Evolutionary conservation across 1,139 yeast genomes (phyloP).

Genomic region (Zhuliangozyma blackwelliae): DNA sequence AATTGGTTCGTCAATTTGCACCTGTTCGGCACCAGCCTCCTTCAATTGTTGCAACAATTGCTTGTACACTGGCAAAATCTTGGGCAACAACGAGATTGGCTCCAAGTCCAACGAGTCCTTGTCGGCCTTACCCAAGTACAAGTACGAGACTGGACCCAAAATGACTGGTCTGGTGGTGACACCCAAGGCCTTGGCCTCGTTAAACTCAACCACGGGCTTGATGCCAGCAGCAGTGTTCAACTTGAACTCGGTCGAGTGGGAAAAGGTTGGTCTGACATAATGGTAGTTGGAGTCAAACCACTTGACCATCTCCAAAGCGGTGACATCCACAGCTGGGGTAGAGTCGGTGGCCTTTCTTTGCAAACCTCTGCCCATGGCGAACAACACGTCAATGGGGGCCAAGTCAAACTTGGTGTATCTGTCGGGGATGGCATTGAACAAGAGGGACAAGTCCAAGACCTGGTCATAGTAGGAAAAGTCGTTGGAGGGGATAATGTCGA

Average conservation of each 20-base stretch:
- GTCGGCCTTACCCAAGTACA: constrained; percentile 95
- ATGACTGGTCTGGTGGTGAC: constrained; percentile 95
- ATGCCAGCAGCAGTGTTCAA: constrained; percentile 68
- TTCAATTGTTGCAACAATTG: constrained; percentile 82
- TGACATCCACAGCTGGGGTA: constrained; percentile 89
- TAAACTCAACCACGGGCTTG: constrained; percentile 95
- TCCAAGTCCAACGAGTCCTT: constrained; percentile 94
- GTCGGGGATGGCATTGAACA: constrained; percentile 94
- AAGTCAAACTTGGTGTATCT: constrained; percentile 92
- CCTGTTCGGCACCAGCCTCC: constrained; percentile 91
- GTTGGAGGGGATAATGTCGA: constrained; percentile 93
- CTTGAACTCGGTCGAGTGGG: constrained; percentile 92
- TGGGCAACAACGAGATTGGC: constrained; percentile 83
- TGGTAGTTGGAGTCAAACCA: constrained; percentile 99
- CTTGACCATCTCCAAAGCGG: constrained; percentile 99
- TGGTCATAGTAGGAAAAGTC: constrained; percentile 99
- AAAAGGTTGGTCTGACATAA: constrained; percentile 98
- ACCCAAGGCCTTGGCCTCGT: constrained; percentile 96
- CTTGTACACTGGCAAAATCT: constrained; percentile 88
- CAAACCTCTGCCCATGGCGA: constrained; percentile 99
- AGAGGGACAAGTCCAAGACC: constrained; percentile 84
- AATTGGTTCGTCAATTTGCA: constrained; percentile 97
- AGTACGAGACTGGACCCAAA: constrained; percentile 94
- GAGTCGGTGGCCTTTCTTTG: constrained; percentile 94
- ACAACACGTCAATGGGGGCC: constrained; percentile 85